Conservation (phyloP, 1,139 yeast species). For the Saccharomyces hybrid region DNA sequence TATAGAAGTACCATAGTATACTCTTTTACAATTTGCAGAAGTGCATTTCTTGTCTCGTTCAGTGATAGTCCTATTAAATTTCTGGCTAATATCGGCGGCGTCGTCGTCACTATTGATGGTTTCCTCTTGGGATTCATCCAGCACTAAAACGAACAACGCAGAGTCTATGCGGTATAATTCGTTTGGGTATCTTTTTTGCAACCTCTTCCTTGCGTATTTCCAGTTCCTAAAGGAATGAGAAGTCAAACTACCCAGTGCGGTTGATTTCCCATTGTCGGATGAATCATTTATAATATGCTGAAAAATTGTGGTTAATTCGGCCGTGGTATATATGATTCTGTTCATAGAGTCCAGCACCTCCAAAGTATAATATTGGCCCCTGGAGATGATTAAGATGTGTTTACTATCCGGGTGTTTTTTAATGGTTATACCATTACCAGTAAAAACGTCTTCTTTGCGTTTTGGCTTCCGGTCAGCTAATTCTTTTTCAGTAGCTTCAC, state of each 20-base stretch:
- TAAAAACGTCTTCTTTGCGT: slow-evolving; percentile 14
- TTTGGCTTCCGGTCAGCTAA: background rate
- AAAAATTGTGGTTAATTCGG: slow-evolving; percentile 48
- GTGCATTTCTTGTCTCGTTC: slow-evolving; percentile 7
- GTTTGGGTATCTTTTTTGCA: slow-evolving; percentile 41
- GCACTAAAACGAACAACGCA: slow-evolving; percentile 57
- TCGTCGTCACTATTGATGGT: slow-evolving; percentile 35
- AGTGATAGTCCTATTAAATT: slow-evolving; percentile 4
- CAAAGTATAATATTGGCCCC: slow-evolving; percentile 55
- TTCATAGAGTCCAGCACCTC: slow-evolving; percentile 45
- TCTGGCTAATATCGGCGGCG: slow-evolving; percentile 23
- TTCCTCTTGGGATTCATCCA: slow-evolving; percentile 54
- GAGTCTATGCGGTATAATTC: slow-evolving; percentile 47
- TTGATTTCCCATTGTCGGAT: slow-evolving; percentile 38
- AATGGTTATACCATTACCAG: slow-evolving; percentile 36
- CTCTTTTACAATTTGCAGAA: slow-evolving; percentile 35
- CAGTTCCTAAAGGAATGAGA: slow-evolving; percentile 60
- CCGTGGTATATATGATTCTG: slow-evolving; percentile 45
- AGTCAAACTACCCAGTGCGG: slow-evolving; percentile 63
- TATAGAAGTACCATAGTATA: slow-evolving; percentile 59
- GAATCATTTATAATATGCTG: slow-evolving; percentile 45
- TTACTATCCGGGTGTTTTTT: slow-evolving; percentile 33
- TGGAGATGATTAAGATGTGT: slow-evolving; percentile 52
- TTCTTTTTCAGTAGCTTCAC: slow-evolving; percentile 1
- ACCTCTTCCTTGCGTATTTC: slow-evolving; percentile 47